phyloP scores from a whole-genome alignment of 192 early-diverging fungal genomes.

The Endogone sp. region DNA sequence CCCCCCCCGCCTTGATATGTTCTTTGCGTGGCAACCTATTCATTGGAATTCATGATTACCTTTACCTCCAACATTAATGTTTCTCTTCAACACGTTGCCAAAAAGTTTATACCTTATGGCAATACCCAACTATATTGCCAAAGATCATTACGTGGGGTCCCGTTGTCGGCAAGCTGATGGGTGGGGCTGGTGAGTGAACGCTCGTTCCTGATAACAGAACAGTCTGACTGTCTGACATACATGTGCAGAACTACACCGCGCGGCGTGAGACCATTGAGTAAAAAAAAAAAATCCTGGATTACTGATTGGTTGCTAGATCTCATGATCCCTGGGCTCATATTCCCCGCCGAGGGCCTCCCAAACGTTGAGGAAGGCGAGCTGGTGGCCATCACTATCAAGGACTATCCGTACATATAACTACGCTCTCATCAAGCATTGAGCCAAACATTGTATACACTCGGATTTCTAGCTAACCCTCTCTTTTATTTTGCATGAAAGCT shows the following conservation, averaged over 20 bases:
- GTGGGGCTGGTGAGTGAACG: constrained; percentile 54
- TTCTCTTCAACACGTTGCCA: no score
- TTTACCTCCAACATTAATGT: constrained; percentile 62
- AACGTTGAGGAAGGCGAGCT: constrained; percentile 44
- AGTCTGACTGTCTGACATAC: no score
- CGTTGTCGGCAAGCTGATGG: constrained; percentile 68
- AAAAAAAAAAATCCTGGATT: background rate
- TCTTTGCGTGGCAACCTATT: no score
- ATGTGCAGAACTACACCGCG: no score
- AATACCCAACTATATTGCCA: constrained; percentile 60
- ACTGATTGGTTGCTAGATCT: constrained; percentile 44
- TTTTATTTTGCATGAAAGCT: constrained; percentile 2
- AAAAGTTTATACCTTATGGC: constrained; percentile 79
- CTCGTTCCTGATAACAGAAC: background rate
- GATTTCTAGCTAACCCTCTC: background rate
- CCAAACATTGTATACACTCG: background rate
- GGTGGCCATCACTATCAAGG: constrained; percentile 51
- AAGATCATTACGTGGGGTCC: constrained; percentile 61
- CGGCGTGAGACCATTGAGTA: constrained; percentile 40
- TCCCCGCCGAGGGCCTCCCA: constrained; percentile 37
- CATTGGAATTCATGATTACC: no score
- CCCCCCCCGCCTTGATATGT: no score
- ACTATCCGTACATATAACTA: constrained; percentile 34
- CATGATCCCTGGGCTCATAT: constrained; percentile 73
- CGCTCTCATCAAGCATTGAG: background rate